Evolutionary conservation across 148 eudicot species (phyloP), one percentile per base, ranked within the genome.

Genomic region (Amaranthus palmeri): DNA sequence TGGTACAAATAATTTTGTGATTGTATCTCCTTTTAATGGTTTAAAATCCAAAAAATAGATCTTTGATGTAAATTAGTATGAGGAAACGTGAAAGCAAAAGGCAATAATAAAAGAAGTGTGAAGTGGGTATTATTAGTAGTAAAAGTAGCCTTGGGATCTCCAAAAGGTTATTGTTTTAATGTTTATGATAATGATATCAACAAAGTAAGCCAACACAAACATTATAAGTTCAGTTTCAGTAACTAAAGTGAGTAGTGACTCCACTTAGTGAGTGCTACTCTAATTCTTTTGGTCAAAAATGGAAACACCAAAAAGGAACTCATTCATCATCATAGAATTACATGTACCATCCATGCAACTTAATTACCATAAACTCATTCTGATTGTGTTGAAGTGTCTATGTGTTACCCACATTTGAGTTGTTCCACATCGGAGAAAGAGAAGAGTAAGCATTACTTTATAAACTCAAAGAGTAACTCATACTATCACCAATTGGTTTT

Each of bases 121-220:
- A 25, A 25, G 36, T 25, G 36, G 36, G 36, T 25, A 25, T 25
- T 46, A 57, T 15, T 44, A 11, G 25, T 10, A 67, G 5, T 5
- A 57, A 78, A 78, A 43, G 53, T 14, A 25, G n/a, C 75, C 52
- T 77, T 77, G 80, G 80, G 80, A 77, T 77, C 80, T 50, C 49
- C 80, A 76, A 76, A 77, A 55, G 80, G 46, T 65, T 65, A 0
- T 2, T 25, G 36, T 1, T 25, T 25, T 25, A 25, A 25, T 25
- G 36, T 51, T 54, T 55, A 18, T 54, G 65, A 76, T 68, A 49
- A 49, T 45, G 78, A 69, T 62, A 36, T 54, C 36, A 18, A 4
- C n/a, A 68, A 25, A 51, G n/a, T n/a, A 68, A 12, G 61, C 47
- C 41, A 11, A 61, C 8, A 49, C 67, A 68, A 56, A 18, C 25